A percentile compares a stretch with the other conserved stretches of the same genome.
Evolutionary conservation across 352 stramenopile species (phyloP).

Genomic region (Phytophthora tentaculata): DNA sequence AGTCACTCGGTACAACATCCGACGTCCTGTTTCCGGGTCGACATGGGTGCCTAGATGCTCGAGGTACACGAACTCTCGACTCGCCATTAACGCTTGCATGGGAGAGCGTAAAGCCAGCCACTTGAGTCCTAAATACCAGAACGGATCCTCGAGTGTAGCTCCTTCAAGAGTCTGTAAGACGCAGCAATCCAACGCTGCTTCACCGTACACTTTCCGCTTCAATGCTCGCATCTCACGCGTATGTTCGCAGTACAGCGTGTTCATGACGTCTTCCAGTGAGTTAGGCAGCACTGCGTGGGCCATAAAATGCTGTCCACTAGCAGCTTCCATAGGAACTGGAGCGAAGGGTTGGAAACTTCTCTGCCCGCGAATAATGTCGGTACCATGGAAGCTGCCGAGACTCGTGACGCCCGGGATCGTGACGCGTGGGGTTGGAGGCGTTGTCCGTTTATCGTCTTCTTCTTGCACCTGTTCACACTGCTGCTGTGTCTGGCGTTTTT

Average conservation of each 20-base stretch:
- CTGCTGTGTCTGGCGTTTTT: conserved; percentile 12
- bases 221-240: conserved; percentile 55
- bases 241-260: conserved; percentile 64
- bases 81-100: conserved; percentile 60
- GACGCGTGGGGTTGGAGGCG: conserved; percentile 24
- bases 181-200: conserved; percentile 63
- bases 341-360: conserved; percentile 26
- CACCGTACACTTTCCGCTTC: conserved; percentile 53
- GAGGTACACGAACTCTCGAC: conserved; percentile 74
- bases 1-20: conserved; percentile 68
- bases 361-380: conserved; percentile 6
- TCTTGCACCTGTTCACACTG: conserved; percentile 15
- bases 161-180: conserved; percentile 70
- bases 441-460: conserved; percentile 28
- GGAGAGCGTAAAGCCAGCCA: conserved; percentile 76
- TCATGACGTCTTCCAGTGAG: conserved; percentile 74
- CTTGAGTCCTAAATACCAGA: conserved; percentile 81
- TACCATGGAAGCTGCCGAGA: conserved; percentile 33
- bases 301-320: conserved; percentile 68
- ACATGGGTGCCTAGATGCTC: conserved; percentile 74
- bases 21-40: conserved; percentile 45
- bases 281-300: conserved; percentile 53
- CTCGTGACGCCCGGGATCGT: conserved; percentile 31
- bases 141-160: conserved; percentile 67
- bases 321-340: conserved; percentile 31